phyloP scores from a whole-genome alignment of 345 rosid genomes.

The Combretum micranthum region DNA sequence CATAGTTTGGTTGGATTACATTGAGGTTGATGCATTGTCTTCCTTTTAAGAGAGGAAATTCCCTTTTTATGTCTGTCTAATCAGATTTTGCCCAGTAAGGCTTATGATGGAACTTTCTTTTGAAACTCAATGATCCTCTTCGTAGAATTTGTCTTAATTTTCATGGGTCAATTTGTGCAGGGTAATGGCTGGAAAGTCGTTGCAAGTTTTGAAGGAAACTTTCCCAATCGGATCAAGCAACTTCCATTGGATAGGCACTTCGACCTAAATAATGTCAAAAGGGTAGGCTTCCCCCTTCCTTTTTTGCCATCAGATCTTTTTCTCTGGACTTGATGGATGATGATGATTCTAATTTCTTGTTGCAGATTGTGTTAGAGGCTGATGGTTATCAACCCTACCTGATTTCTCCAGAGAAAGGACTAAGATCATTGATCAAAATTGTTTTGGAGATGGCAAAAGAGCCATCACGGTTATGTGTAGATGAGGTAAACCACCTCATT shows the following conservation, averaged over 20 bases:
- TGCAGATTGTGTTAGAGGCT: slow-evolving; percentile 47
- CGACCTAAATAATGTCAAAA: slow-evolving; percentile 43
- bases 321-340: background rate
- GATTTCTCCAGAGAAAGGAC: slow-evolving; percentile 51
- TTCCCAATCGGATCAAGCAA: slow-evolving; percentile 49
- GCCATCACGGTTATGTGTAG: slow-evolving; percentile 49
- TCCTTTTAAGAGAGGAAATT: too few relatives aligned
- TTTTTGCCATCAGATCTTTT: slow-evolving; percentile 1
- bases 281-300: slow-evolving; percentile 23
- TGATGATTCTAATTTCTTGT: background rate
- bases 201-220: slow-evolving; percentile 47
- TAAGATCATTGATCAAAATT: slow-evolving; percentile 42
- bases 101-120: too few relatives aligned
- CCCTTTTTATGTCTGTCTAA: too few relatives aligned
- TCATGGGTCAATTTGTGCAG: slow-evolving; percentile 14
- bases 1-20: too few relatives aligned
- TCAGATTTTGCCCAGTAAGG: too few relatives aligned
- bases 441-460: slow-evolving; percentile 52
- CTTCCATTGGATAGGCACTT: slow-evolving; percentile 49
- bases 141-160: too few relatives aligned
- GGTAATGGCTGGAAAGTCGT: slow-evolving; percentile 51
- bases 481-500: slow-evolving; percentile 27
- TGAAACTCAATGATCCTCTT: too few relatives aligned
- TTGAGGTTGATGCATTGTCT: too few relatives aligned
- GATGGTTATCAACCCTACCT: slow-evolving; percentile 58